Evolutionary conservation across 257 asterid genomes (phyloP), one percentile per base, ranked within the genome.

Genomic region (Plectranthus barbatus): DNA sequence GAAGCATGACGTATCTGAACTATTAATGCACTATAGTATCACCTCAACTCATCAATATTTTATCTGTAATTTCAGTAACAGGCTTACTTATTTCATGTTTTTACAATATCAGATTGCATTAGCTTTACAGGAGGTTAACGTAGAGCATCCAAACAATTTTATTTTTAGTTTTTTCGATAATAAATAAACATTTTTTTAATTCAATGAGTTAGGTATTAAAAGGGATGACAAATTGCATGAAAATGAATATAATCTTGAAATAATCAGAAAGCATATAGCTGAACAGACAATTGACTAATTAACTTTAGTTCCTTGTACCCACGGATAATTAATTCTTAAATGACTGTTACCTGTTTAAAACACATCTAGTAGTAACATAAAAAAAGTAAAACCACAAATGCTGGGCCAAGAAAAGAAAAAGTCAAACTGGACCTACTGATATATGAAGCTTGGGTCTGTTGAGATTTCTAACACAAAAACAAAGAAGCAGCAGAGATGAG

Each of bases 1-100:
- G 68, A 69, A 50, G 70, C 77, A 68, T 21, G 41, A 74, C 3
- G 61, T 14, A 34, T 70, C 19, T 37, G 24, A 47, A 41, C 31
- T 68, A 58, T 13, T 12, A 45, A 34, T 45, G 65, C 60, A 67
- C 53, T 34, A 3, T n/a, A 12, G 37, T 66, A 46, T 48, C 74
- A 39, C 20, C 64, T 51, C 47, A 19, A 55, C 61, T 14, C 53
- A 18, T 15, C 37, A 51, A 58, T 8, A 33, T 50, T 9, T 20
- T 21, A 14, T 18, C 49, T 23, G 20, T 10, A 29, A 62, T 19
- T 56, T 46, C 47, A 53, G 50, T 33, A 33, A 45, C 24, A 52
- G 40, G 64, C 70, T 54, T 62, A 36, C 19, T 9, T 23, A 4
- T 57, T 52, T 24, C 56, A 51, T 37, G 48, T 18, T 40, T 31